Evolutionary conservation across 306 rosid genomes (phyloP).

Genomic region (Neltuma alba): DNA sequence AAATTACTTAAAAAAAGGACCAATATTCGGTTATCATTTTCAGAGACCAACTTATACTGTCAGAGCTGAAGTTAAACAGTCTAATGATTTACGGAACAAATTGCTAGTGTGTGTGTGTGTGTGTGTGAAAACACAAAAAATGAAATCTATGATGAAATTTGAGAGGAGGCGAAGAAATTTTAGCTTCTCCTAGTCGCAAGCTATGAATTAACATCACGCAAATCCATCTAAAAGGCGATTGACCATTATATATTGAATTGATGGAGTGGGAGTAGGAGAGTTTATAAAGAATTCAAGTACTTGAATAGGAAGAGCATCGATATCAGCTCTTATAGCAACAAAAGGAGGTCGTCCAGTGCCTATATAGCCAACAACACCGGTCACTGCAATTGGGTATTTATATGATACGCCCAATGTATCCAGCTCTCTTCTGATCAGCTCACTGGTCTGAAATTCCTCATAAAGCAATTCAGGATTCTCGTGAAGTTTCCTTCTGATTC

Average conservation of each 20-base stretch:
- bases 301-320: too few relatives aligned
- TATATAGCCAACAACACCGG: too few relatives aligned
- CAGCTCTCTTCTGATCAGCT: too few relatives aligned
- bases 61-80: neutral
- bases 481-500: too few relatives aligned
- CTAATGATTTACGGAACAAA: neutral
- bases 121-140: neutral
- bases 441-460: too few relatives aligned
- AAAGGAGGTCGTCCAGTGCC: too few relatives aligned
- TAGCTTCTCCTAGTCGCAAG: neutral
- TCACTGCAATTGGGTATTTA: too few relatives aligned
- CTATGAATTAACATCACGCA: neutral
- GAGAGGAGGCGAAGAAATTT: neutral
- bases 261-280: neutral
- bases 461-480: too few relatives aligned
- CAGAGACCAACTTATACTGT: neutral
- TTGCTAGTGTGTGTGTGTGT: neutral
- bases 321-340: too few relatives aligned
- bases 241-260: neutral
- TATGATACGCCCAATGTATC: too few relatives aligned
- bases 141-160: neutral
- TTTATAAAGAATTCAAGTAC: constrained; percentile 35
- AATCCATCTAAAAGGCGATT: neutral
- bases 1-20: neutral
- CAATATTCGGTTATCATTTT: neutral